These are phyloP conservation scores for Sporisorium reilianum DNA, from an alignment of 1,284 basidiomycete genomes.

Conservation along the genomic window DNA sequence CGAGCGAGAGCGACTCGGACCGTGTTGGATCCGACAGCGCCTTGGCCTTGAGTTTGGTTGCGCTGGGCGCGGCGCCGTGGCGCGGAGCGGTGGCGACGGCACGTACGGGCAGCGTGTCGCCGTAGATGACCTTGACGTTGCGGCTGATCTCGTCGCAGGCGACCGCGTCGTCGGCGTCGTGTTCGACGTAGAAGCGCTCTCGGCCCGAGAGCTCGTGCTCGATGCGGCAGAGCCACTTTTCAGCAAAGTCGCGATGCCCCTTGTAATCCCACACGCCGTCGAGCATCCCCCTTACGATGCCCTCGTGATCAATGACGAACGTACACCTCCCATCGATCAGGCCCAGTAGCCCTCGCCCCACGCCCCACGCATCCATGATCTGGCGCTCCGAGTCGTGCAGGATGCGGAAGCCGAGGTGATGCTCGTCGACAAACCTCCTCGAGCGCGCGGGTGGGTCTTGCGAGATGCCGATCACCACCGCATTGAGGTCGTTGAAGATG, in stretches of 20 bases:
- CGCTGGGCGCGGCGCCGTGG: slow-evolving; percentile 44
- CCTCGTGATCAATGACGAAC: slow-evolving; percentile 60
- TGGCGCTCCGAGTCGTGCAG: slow-evolving; percentile 51
- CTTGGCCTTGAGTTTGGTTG: slow-evolving; percentile 1
- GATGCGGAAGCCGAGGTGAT: slow-evolving; percentile 52
- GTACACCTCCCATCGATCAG: slow-evolving; percentile 57
- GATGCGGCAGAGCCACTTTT: slow-evolving; percentile 59
- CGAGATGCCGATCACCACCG: slow-evolving; percentile 62
- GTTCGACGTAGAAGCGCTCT: slow-evolving; percentile 37
- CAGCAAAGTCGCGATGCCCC: slow-evolving; percentile 58
- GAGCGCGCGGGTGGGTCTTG: slow-evolving; percentile 50
- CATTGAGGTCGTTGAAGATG: slow-evolving; percentile 59
- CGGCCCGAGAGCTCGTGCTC: slow-evolving; percentile 56
- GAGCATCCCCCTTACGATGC: slow-evolving; percentile 56
- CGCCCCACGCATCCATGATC: slow-evolving; percentile 53
- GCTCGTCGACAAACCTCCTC: slow-evolving; percentile 56
- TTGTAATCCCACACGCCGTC: slow-evolving; percentile 58
- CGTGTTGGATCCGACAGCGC: not conserved
- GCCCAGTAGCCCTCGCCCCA: slow-evolving; percentile 46
- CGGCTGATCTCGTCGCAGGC: slow-evolving; percentile 18
- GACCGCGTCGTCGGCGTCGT: slow-evolving; percentile 25
- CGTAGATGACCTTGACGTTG: slow-evolving; percentile 44
- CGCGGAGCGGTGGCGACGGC: slow-evolving; percentile 52
- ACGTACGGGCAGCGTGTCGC: slow-evolving; percentile 17
- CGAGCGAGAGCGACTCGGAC: slow-evolving; percentile 4